Evolutionary conservation across 2,329 filamentous ascomycete genomes (phyloP).

Genomic region (Diaporthe sp.): DNA sequence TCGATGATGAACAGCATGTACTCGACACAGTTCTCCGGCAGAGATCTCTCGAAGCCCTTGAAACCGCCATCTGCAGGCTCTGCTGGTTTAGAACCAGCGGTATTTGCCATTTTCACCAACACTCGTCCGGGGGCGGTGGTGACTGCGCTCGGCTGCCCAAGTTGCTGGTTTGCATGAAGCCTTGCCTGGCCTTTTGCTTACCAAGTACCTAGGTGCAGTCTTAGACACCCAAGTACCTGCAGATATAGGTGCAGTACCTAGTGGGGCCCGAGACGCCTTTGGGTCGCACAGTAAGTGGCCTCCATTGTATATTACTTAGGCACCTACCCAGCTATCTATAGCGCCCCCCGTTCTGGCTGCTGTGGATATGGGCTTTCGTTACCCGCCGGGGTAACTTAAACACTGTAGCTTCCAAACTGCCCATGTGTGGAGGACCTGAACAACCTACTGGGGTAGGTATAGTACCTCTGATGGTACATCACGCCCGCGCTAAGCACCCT

Average conservation of each 20-base stretch:
- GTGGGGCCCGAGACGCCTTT: neutral
- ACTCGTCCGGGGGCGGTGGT: neutral
- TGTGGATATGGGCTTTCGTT: neutral
- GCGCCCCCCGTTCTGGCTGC: neutral
- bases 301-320: no score
- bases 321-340: no score
- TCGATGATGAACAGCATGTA: slow-evolving; percentile 84
- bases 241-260: neutral
- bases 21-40: slow-evolving; percentile 88
- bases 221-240: neutral
- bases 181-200: neutral
- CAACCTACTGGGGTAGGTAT: neutral
- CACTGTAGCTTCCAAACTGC: no score
- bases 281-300: no score
- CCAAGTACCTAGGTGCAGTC: neutral
- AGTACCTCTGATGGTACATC: neutral
- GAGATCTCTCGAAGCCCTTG: slow-evolving; percentile 51
- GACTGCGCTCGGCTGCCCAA: neutral
- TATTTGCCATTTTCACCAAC: slow-evolving; percentile 1
- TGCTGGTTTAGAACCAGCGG: slow-evolving; percentile 23
- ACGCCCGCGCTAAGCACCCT: neutral
- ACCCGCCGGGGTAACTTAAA: neutral
- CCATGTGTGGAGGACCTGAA: neutral
- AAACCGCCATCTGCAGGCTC: slow-evolving; percentile 48
- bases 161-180: neutral